Conservation (phyloP, 2,329 filamentous ascomycete genomes). For the Fusarium transvaalense region DNA sequence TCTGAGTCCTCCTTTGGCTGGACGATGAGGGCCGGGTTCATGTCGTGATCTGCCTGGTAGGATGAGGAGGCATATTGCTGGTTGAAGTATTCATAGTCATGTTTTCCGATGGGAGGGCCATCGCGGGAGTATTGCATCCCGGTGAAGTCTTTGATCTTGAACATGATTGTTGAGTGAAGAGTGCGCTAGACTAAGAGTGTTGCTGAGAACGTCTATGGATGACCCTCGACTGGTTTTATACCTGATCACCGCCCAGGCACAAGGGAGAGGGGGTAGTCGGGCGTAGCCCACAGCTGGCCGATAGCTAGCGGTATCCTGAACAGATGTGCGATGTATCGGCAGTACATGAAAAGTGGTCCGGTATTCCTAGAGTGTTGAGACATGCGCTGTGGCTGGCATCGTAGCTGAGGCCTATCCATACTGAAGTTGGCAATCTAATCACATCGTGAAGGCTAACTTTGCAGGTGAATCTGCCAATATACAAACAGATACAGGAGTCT, state of each 20-base stretch:
- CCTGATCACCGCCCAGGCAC: not conserved
- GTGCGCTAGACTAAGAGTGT: not conserved
- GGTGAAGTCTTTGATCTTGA: slow-evolving; percentile 38
- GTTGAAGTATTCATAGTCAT: slow-evolving; percentile 41
- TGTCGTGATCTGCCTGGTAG: slow-evolving; percentile 56
- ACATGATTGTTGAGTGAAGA: slow-evolving; percentile 17
- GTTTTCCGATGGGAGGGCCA: slow-evolving; percentile 10
- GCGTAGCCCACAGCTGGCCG: not conserved
- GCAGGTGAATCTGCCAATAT: not conserved
- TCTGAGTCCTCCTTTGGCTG: slow-evolving; percentile 59
- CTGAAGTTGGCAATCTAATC: not conserved
- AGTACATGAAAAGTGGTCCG: not conserved
- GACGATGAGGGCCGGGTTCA: slow-evolving; percentile 60
- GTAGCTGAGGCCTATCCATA: not conserved
- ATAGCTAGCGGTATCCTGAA: no score
- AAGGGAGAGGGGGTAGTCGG: no score
- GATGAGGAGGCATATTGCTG: slow-evolving; percentile 60
- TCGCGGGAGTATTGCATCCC: slow-evolving; percentile 46
- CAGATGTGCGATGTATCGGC: not conserved
- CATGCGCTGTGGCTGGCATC: slow-evolving; percentile 12
- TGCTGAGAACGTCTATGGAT: not conserved
- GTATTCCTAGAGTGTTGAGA: not conserved
- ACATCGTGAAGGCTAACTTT: no score
- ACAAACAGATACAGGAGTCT: no score
- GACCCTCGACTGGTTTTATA: not conserved